Conservation (phyloP, 345 rosid genomes). For the Populus ilicifolia region DNA sequence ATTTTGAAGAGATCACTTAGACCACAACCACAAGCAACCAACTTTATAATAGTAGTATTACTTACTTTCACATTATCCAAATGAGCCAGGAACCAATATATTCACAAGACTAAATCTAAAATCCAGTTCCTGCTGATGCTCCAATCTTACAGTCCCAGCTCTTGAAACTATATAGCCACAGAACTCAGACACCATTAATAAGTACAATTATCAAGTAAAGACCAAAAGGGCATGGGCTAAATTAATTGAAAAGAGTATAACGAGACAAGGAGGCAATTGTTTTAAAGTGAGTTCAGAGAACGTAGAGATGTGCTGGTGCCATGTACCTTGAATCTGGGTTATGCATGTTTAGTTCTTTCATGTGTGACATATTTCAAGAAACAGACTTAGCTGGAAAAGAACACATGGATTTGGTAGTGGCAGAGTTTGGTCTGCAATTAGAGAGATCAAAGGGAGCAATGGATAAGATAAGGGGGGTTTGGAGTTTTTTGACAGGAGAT, state of each 20-base stretch:
- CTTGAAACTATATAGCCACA: constrained; percentile 23
- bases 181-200: constrained; percentile 26
- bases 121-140: constrained; percentile 13
- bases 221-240: constrained; percentile 67
- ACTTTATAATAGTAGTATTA: neutral
- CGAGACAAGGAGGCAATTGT: constrained; percentile 50
- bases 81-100: constrained; percentile 12
- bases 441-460: constrained; percentile 28
- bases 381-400: constrained; percentile 49
- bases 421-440: constrained; percentile 39
- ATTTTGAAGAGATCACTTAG: constrained; percentile 26
- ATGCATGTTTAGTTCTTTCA: constrained; percentile 26
- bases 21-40: neutral
- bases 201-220: constrained; percentile 23
- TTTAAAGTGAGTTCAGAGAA: constrained; percentile 52
- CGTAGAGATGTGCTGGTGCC: constrained; percentile 35
- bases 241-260: constrained; percentile 33
- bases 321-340: constrained; percentile 57
- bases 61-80: neutral
- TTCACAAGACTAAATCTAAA: constrained; percentile 24
- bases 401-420: constrained; percentile 28
- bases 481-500: constrained; percentile 38
- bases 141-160: constrained; percentile 10
- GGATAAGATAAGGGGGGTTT: constrained; percentile 31
- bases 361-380: constrained; percentile 35